Evolutionary conservation across 768 basidiomycete species (phyloP).

Genomic region (Mycena rebaudengoi): DNA sequence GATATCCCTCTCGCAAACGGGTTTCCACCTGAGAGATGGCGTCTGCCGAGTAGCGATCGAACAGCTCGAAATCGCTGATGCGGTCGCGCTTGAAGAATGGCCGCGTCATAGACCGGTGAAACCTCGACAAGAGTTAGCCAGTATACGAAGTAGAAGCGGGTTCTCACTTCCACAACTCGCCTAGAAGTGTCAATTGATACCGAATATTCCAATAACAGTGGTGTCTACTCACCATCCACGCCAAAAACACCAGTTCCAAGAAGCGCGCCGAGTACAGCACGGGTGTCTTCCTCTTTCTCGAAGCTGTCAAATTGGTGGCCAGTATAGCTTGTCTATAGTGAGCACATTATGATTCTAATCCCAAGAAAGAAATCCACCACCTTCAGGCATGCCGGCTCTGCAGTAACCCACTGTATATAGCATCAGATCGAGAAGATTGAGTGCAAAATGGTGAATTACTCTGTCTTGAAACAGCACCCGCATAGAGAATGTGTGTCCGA

Average conservation of each 20-base stretch:
- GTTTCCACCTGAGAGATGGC: conserved; percentile 53
- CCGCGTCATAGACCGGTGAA: conserved; percentile 73
- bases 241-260: conserved; percentile 70
- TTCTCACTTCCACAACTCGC: conserved; percentile 72
- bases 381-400: conserved; percentile 59
- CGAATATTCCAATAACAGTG: too few relatives aligned
- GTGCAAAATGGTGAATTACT: not conserved
- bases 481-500: conserved; percentile 4
- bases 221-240: conserved; percentile 57
- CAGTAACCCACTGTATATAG: conserved; percentile 41
- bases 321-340: conserved; percentile 44
- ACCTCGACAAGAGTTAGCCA: conserved; percentile 42
- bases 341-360: not conserved
- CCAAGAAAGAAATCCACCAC: not conserved
- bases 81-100: conserved; percentile 74
- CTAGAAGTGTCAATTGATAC: not conserved
- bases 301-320: conserved; percentile 58
- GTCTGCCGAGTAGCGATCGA: conserved; percentile 61
- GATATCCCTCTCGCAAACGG: conserved; percentile 53
- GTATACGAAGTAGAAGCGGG: not conserved
- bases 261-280: conserved; percentile 35
- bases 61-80: conserved; percentile 70
- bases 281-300: conserved; percentile 46
- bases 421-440: not conserved
- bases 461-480: conserved; percentile 18